Conservation (phyloP, 495 filamentous ascomycete species). For the Penicillium soppii region DNA sequence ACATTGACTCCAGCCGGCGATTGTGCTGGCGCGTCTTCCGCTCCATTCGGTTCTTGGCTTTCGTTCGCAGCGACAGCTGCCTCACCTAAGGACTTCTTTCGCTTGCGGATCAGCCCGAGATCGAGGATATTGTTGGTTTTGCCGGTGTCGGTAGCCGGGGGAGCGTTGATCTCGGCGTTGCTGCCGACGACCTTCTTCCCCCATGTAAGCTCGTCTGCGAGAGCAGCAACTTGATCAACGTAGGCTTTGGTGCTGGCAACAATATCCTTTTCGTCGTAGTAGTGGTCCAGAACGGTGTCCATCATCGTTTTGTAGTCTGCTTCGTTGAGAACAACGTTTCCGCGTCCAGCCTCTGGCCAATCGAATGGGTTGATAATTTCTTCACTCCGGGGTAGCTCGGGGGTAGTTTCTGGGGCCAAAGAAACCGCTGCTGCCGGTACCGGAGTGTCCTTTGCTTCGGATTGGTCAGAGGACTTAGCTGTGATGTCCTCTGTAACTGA, state of each 20-base stretch:
- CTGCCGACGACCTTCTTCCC: conserved; percentile 55
- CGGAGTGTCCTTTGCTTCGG: background rate
- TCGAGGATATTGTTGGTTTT: conserved; percentile 36
- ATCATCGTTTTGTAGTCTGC: conserved; percentile 73
- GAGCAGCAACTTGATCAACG: conserved; percentile 59
- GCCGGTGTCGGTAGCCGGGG: conserved; percentile 26
- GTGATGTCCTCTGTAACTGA: conserved; percentile 1
- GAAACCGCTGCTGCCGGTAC: background rate
- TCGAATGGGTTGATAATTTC: conserved; percentile 54
- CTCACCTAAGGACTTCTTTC: conserved; percentile 45
- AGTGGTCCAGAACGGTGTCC: conserved; percentile 80
- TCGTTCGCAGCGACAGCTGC: conserved; percentile 10
- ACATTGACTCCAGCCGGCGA: conserved; percentile 51
- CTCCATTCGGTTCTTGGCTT: conserved; percentile 6
- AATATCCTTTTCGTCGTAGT: conserved; percentile 69
- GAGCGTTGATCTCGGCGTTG: conserved; percentile 14
- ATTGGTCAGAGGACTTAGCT: background rate
- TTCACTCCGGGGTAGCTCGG: conserved; percentile 29
- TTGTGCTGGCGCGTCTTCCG: conserved; percentile 26
- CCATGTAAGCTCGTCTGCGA: conserved; percentile 55
- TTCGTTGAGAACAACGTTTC: conserved; percentile 66
- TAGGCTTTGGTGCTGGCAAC: conserved; percentile 68
- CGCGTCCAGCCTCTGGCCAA: conserved; percentile 68
- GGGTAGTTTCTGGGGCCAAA: background rate
- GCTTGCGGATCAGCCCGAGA: conserved; percentile 52